Evolutionary conservation across 345 rosid genomes (phyloP).

Genomic region (Camelina sativa): DNA sequence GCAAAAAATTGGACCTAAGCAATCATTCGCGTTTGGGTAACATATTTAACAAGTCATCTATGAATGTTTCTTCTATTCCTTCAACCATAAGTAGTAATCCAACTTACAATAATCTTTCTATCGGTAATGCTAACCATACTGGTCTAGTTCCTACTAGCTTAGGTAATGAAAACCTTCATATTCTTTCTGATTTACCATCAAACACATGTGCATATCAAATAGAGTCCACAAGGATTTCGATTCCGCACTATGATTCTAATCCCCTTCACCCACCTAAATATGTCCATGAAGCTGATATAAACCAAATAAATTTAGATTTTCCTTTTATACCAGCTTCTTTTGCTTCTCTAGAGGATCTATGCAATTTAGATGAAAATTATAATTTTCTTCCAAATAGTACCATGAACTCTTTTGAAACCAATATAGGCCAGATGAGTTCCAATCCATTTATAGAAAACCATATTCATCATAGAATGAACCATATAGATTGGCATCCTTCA

Average conservation of each 20-base stretch:
- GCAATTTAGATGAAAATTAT: neutral
- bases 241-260: neutral
- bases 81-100: neutral
- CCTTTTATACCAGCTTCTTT: neutral
- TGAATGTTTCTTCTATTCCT: neutral
- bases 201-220: neutral
- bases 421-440: neutral
- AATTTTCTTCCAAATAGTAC: neutral
- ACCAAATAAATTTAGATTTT: neutral
- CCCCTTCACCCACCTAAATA: neutral
- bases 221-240: neutral
- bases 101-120: neutral
- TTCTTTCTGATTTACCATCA: neutral
- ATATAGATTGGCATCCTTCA: conserved; percentile 9
- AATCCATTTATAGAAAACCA: neutral
- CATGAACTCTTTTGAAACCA: neutral
- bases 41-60: neutral
- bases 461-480: neutral
- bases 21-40: neutral
- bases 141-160: neutral
- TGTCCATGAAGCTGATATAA: neutral
- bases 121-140: neutral
- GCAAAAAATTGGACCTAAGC: neutral
- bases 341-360: neutral
- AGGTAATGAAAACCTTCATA: neutral